Base-by-base conservation (phyloP, 352 stramenopile genomes). In the Phytophthora sp. region DNA sequence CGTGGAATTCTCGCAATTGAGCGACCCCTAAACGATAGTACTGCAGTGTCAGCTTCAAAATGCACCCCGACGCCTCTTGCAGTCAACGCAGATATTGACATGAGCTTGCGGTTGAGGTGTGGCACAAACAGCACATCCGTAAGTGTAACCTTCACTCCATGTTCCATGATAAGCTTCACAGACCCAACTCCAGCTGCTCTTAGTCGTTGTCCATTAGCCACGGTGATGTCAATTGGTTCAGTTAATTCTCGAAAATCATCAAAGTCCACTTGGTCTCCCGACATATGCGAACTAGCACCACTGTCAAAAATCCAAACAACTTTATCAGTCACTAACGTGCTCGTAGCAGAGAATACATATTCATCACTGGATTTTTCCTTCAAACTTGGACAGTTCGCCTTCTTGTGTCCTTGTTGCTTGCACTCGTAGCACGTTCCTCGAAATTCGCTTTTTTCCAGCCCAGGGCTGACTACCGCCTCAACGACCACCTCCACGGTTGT, bases 221-320 rank as follows among this genome's bases (percentile, higher is more conserved):
- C 53, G 5, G 30, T 62, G 18, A 70, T 62, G n/a, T 31, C n/a
- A 13, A 65, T 26, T 3, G 21, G 10, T 13, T 5, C n/a, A 12
- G 31, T 15, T 21, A 61, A 17, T 31, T 26, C 13, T 31, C 15
- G 3, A 43, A 34, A 59, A 4, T 60, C 30, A 4, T 17, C 27
- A 44, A 64, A 69, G 34, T 69, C 53, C 21, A 15, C 15, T 15
- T 6, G 10, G 10, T 69, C 41, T n/a, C 39, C 17, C n/a, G 46
- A 67, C 59, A 70, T 74, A 39, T 70, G 51, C n/a, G 24, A 54
- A 21, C 52, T 74, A 34, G 65, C 65, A 7, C 51, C 59, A 50
- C 41, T 66, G 38, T 74, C 59, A 1, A 74, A 26, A 69, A 20
- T 35, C 45, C 32, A 39, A 4, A 39, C 32, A 11, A 21, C 32